These are phyloP conservation scores for Boletus barrowsii DNA, from an alignment of 768 basidiomycete genomes.

Conservation along the genomic window DNA sequence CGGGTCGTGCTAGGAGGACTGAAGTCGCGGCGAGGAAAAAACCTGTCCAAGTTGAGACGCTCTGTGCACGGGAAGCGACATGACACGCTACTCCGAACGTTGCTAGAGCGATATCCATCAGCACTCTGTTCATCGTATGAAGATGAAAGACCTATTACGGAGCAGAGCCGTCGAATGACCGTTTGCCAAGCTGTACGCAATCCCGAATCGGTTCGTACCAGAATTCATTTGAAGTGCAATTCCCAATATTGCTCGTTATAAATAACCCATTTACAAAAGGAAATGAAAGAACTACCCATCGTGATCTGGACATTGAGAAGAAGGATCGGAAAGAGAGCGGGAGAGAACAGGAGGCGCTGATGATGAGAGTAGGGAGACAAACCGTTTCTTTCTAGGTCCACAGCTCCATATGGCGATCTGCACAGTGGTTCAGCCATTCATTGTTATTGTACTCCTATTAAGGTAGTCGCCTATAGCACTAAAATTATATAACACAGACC, in stretches of 20 bases:
- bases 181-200: slow-evolving; percentile 9
- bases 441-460: slow-evolving; percentile 4
- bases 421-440: background rate
- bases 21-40: slow-evolving; percentile 8
- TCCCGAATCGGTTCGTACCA: slow-evolving; percentile 12
- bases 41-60: slow-evolving; percentile 5
- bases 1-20: background rate
- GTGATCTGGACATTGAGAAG: slow-evolving; percentile 3
- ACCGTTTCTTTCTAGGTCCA: background rate
- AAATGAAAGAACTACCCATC: slow-evolving; percentile 8
- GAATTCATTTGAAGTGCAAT: slow-evolving; percentile 14
- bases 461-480: background rate
- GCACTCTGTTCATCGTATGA: background rate
- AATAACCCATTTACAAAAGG: slow-evolving; percentile 4
- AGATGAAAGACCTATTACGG: slow-evolving; percentile 9
- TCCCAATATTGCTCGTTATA: slow-evolving; percentile 5
- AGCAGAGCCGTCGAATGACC: slow-evolving; percentile 5
- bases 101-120: slow-evolving; percentile 6
- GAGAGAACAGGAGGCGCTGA: background rate
- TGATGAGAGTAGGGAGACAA: background rate
- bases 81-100: background rate
- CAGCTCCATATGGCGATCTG: background rate
- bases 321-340: background rate
- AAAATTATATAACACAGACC: slow-evolving; percentile 1
- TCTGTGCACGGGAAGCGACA: too few relatives aligned